These are phyloP conservation scores for Arabidopsis lyrata DNA, from an alignment of 441 rosid species.

Conservation along the genomic window DNA sequence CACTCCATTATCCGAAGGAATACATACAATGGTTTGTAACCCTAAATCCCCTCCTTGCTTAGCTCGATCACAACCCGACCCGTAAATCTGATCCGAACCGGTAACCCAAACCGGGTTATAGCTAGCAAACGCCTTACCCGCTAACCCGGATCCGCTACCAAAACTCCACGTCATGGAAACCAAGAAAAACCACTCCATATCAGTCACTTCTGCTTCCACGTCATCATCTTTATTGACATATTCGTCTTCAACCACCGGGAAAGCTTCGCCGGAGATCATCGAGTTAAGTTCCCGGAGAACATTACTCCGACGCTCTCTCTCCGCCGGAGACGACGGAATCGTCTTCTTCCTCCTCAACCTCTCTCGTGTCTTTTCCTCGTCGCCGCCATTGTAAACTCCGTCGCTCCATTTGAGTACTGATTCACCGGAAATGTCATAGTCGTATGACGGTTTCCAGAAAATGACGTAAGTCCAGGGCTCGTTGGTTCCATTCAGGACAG, in stretches of 20 bases:
- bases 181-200: slow-evolving; percentile 87
- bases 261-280: slow-evolving; percentile 61
- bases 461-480: slow-evolving; percentile 89
- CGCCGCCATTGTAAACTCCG: slow-evolving; percentile 78
- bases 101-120: slow-evolving; percentile 69
- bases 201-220: slow-evolving; percentile 78
- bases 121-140: slow-evolving; percentile 69
- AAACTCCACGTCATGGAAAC: slow-evolving; percentile 86
- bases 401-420: slow-evolving; percentile 83
- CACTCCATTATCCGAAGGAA: slow-evolving; percentile 78
- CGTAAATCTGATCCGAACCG: slow-evolving; percentile 64
- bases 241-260: neutral
- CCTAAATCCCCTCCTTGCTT: slow-evolving; percentile 75
- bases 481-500: slow-evolving; percentile 66
- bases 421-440: slow-evolving; percentile 56
- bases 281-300: slow-evolving; percentile 75
- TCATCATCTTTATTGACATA: slow-evolving; percentile 55
- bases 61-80: slow-evolving; percentile 68
- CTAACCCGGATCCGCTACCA: slow-evolving; percentile 63
- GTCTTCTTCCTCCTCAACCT: slow-evolving; percentile 34
- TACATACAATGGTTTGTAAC: slow-evolving; percentile 73
- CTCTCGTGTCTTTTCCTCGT: slow-evolving; percentile 48
- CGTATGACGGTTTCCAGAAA: slow-evolving; percentile 84
- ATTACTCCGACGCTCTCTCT: slow-evolving; percentile 71
- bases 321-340: slow-evolving; percentile 35